A percentile compares a stretch with the other conserved stretches of the same genome.
phyloP scores from a whole-genome alignment of 805 yeast genomes.

The Saccharomyces cerevisiae region DNA sequence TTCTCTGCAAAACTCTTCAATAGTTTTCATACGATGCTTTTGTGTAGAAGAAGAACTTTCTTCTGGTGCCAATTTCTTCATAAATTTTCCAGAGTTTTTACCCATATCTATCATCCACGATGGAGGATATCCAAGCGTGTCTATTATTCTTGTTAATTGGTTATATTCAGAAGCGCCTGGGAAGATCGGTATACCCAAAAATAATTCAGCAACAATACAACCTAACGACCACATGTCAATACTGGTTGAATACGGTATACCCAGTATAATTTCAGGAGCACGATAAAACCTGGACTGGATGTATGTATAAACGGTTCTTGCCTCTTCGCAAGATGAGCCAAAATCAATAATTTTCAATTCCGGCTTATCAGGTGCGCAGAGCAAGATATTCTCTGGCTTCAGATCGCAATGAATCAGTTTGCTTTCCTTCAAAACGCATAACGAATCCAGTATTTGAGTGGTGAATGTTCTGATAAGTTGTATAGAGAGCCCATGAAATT shows the following conservation, averaged over 20 bases:
- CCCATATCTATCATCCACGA: slow-evolving; percentile 97
- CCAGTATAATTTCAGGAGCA: slow-evolving; percentile 89
- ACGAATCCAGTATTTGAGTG: slow-evolving; percentile 70
- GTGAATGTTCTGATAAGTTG: slow-evolving; percentile 71
- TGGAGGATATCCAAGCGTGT: slow-evolving; percentile 82
- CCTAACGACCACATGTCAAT: slow-evolving; percentile 98
- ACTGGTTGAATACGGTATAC: slow-evolving; percentile 83
- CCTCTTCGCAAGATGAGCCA: slow-evolving; percentile 90
- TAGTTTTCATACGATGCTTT: slow-evolving; percentile 37
- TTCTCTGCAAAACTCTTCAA: slow-evolving; percentile 37
- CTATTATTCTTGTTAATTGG: slow-evolving; percentile 73
- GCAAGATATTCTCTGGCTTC: slow-evolving; percentile 88
- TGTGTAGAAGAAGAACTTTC: slow-evolving; percentile 2
- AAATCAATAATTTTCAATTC: slow-evolving; percentile 90
- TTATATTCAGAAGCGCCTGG: slow-evolving; percentile 94
- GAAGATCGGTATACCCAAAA: slow-evolving; percentile 83
- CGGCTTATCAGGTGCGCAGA: slow-evolving; percentile 64
- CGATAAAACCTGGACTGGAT: slow-evolving; percentile 90
- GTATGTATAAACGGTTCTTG: slow-evolving; percentile 82
- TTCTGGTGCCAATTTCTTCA: slow-evolving; percentile 8
- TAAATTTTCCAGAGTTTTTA: slow-evolving; percentile 62
- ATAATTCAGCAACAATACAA: slow-evolving; percentile 83
- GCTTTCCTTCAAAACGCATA: slow-evolving; percentile 70
- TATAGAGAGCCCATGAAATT: slow-evolving; percentile 81
- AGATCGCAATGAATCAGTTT: slow-evolving; percentile 91